phyloP scores from a whole-genome alignment of 1,284 basidiomycete genomes.

The Dichomitus squalens region DNA sequence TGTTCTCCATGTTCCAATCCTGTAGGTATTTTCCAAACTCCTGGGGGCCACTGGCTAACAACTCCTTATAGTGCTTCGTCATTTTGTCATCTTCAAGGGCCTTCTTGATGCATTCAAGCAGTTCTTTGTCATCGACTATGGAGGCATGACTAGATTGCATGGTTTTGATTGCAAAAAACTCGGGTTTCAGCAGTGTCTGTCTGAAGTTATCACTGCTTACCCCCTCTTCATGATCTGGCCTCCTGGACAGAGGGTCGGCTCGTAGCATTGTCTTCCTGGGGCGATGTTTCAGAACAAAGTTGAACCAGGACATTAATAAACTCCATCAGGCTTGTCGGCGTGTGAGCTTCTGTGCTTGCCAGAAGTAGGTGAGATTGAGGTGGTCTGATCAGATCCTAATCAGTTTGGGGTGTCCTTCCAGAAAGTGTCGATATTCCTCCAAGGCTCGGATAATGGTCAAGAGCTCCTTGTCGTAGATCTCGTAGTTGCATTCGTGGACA shows the following conservation, averaged over 20 bases:
- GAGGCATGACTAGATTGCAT: conserved; percentile 10
- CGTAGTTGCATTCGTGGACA: conserved; percentile 24
- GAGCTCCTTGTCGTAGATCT: conserved; percentile 28
- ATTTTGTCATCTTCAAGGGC: conserved; percentile 10
- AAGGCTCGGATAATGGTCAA: conserved; percentile 18
- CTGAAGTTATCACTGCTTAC: conserved; percentile 14
- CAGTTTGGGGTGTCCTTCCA: conserved; percentile 11
- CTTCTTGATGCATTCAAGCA: conserved; percentile 4
- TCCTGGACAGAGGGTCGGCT: conserved; percentile 13
- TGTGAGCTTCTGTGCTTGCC: conserved; percentile 7
- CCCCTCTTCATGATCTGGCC: conserved; percentile 16
- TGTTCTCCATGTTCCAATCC: conserved; percentile 29
- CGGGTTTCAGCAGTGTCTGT: conserved; percentile 12
- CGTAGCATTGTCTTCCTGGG: not conserved
- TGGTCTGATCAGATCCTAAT: conserved; percentile 13
- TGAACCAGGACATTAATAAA: conserved; percentile 4
- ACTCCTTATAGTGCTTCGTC: conserved; percentile 2
- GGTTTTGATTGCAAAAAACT: conserved; percentile 13
- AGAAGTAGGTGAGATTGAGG: conserved; percentile 12
- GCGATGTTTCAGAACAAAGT: not conserved
- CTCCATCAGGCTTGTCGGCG: conserved; percentile 5
- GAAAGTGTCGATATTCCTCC: conserved; percentile 17
- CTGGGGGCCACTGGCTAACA: conserved; percentile 1
- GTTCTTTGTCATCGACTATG: conserved; percentile 1
- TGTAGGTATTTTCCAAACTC: conserved; percentile 3